Evolutionary conservation across 2,329 filamentous ascomycete genomes (phyloP).

Genomic region (Botrytis cinerea): DNA sequence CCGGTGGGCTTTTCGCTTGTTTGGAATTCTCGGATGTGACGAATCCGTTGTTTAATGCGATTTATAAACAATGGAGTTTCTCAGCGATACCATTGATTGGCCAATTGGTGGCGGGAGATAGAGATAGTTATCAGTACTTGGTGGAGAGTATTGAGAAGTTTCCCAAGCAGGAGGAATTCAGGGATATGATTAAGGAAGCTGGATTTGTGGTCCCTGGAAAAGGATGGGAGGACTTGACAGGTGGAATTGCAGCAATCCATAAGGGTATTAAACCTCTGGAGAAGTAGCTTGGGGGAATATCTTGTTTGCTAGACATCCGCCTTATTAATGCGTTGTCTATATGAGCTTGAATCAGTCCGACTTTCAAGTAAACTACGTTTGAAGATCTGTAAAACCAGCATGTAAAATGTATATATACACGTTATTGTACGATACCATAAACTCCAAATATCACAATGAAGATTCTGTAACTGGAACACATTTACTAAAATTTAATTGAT

Average conservation of each 20-base stretch:
- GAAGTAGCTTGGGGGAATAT: conserved; percentile 14
- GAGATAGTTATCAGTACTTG: conserved; percentile 96
- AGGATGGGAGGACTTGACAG: conserved; percentile 87
- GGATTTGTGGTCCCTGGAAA: conserved; percentile 82
- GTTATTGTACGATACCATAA: conserved; percentile 12
- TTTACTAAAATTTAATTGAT: conserved; percentile 19
- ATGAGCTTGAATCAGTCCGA: conserved; percentile 15
- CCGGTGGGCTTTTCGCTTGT: conserved; percentile 93
- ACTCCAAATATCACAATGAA: background rate
- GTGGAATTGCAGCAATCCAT: conserved; percentile 93
- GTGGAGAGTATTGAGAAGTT: conserved; percentile 97
- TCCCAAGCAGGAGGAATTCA: conserved; percentile 81
- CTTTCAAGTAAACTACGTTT: background rate
- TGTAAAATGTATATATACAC: conserved; percentile 7
- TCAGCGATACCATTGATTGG: conserved; percentile 92
- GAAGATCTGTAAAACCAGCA: background rate
- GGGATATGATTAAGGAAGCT: conserved; percentile 77
- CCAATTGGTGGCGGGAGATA: conserved; percentile 88
- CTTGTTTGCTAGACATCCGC: background rate
- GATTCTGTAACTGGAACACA: background rate
- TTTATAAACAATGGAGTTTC: conserved; percentile 97
- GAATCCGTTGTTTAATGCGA: conserved; percentile 73
- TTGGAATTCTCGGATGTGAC: conserved; percentile 86
- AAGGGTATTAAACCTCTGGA: conserved; percentile 81
- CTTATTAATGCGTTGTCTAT: conserved; percentile 15